Conservation (phyloP, 1,284 basidiomycete genomes). For the Ceratobasidium sp. region DNA sequence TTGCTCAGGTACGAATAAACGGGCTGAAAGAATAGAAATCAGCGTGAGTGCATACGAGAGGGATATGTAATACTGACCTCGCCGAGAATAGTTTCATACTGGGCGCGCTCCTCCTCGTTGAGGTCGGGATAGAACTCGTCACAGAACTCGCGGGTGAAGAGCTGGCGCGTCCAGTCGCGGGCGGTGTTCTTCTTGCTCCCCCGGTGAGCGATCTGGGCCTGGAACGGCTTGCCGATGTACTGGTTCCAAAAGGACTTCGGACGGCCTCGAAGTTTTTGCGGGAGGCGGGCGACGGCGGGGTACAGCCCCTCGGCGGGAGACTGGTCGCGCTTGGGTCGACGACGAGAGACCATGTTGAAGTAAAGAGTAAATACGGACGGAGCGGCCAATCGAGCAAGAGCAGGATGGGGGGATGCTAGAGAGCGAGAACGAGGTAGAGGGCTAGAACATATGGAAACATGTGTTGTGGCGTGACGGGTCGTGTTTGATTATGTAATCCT, state of each 20-base stretch:
- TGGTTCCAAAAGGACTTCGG: neutral
- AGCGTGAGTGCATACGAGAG: neutral
- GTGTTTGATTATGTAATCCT: too few species aligned
- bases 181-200: neutral
- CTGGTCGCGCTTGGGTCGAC: too few species aligned
- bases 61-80: neutral
- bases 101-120: neutral
- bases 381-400: too few species aligned
- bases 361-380: too few species aligned
- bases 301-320: too few species aligned
- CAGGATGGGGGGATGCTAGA: too few species aligned
- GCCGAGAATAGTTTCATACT: neutral
- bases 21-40: neutral
- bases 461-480: too few species aligned
- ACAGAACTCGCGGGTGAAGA: neutral
- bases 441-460: too few species aligned
- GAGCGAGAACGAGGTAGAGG: too few species aligned
- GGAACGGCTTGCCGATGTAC: neutral
- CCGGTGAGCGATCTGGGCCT: neutral
- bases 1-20: constrained; percentile 2
- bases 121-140: neutral
- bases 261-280: neutral
- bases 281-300: neutral
- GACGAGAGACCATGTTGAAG: too few species aligned
- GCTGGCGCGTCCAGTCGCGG: neutral